A percentile compares a stretch with the other conserved stretches of the same genome.
Conservation (phyloP, 768 basidiomycete genomes). For the Tricholoma hemisulphureum region DNA sequence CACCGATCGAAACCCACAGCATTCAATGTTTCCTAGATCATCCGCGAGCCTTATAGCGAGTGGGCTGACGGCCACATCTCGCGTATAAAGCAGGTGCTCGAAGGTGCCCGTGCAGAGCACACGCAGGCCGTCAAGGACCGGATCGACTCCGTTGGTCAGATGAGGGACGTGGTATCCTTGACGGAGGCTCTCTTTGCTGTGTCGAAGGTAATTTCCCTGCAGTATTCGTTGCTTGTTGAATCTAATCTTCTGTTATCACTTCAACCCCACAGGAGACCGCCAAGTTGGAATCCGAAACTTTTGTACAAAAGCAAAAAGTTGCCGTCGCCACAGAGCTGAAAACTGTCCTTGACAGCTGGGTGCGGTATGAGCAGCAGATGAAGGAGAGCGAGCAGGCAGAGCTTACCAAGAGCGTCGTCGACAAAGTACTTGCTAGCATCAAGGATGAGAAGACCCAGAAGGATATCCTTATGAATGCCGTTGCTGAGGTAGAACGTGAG, state of each 20-base stretch:
- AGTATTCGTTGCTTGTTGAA: not conserved
- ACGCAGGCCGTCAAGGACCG: conserved; percentile 91
- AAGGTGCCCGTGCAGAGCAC: conserved; percentile 82
- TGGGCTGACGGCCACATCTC: conserved; percentile 91
- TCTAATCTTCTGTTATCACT: not conserved
- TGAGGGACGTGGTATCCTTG: conserved; percentile 93
- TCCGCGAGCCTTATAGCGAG: conserved; percentile 84
- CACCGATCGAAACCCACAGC: conserved; percentile 2
- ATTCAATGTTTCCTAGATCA: conserved; percentile 43
- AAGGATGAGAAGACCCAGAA: conserved; percentile 87
- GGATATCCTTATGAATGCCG: conserved; percentile 75
- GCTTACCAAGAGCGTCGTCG: conserved; percentile 83
- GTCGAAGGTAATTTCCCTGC: conserved; percentile 67
- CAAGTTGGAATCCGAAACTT: conserved; percentile 82
- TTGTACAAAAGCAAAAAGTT: conserved; percentile 87
- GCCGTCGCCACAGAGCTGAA: conserved; percentile 88
- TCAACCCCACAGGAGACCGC: conserved; percentile 74
- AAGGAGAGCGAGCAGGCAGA: conserved; percentile 97
- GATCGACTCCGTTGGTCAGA: conserved; percentile 85
- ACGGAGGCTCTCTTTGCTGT: conserved; percentile 89
- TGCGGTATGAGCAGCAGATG: conserved; percentile 93
- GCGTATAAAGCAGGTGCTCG: conserved; percentile 78
- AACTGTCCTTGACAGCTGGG: conserved; percentile 95
- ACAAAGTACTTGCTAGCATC: conserved; percentile 79
- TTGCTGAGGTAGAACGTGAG: conserved; percentile 92